phyloP scores from a whole-genome alignment of 345 rosid species.

The Hibiscus mutabilis region DNA sequence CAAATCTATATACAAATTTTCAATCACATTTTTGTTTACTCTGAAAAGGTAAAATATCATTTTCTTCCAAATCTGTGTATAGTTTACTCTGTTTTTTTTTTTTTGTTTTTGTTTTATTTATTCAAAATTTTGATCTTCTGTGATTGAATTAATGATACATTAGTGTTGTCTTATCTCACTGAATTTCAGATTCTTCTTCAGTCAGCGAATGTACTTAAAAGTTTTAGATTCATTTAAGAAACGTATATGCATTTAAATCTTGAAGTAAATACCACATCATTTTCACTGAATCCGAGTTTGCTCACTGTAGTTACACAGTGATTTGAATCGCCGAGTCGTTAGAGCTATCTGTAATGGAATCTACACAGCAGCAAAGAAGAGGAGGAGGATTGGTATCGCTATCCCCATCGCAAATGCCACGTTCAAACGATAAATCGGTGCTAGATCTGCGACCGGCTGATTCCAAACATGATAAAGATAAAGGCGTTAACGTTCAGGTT shows the following conservation, averaged over 20 bases:
- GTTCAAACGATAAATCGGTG: constrained; percentile 71
- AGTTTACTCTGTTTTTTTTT: neutral
- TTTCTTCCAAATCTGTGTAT: neutral
- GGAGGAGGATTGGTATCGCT: constrained; percentile 60
- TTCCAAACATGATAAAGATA: constrained; percentile 74
- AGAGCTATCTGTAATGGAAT: constrained; percentile 40
- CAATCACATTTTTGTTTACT: constrained; percentile 2
- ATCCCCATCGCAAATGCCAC: constrained; percentile 88
- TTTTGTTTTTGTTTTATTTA: no score
- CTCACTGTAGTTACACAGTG: constrained; percentile 15
- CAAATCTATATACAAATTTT: neutral
- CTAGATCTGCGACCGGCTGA: constrained; percentile 92
- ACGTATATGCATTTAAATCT: neutral
- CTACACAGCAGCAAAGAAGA: constrained; percentile 50
- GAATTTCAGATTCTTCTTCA: neutral
- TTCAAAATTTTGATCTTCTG: neutral
- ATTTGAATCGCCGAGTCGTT: constrained; percentile 13
- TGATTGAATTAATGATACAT: neutral
- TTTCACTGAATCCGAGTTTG: constrained; percentile 25
- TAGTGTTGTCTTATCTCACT: neutral
- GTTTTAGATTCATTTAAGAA: constrained; percentile 6
- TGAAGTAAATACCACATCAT: neutral
- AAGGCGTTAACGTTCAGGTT: constrained; percentile 98
- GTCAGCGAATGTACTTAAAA: neutral
- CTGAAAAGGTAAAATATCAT: neutral